Base-by-base conservation (phyloP, 495 filamentous ascomycete species). In the Annulohypoxylon bovei region DNA sequence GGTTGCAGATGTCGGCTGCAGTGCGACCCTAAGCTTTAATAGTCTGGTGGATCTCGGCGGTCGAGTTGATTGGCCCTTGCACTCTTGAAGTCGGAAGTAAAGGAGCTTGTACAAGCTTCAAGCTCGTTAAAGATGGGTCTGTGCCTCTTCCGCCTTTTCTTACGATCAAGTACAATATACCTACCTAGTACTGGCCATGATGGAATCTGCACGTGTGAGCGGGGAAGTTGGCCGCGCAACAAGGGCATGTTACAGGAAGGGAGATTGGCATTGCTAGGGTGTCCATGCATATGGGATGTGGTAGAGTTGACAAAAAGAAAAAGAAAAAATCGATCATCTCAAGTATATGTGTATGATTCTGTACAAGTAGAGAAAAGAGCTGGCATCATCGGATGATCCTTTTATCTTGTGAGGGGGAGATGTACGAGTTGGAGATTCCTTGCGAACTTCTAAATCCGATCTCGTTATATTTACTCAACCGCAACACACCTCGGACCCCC, bases 221-320 rank as follows among this genome's bases (percentile, higher is more conserved):
- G 63, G 69, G 70, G 65, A 55, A 68, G 35, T 59, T 62, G 47
- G 42, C 54, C 53, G 32, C 37, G 46, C 23, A 57, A 52, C 70
- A 72, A 68, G 70, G 70, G 59, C 22, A 46, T 54, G 70, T 72
- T 64, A 72, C 70, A 72, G 52, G 47, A 67, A 32, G 46, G 62
- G 67, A 71, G 68, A 71, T 71, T 71, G 53, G 35, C 63, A 49
- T 37, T 72, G 46, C 69, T 18, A 46, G 69, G 68, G 59, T 64
- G 23, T 44, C 69, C 64, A 72, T 72, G 69, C 59, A 64, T 35
- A 44, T 58, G 58, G 40, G 62, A 40, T n/a, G 5, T 20, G 39
- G 20, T 7, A 62, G 52, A 50, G 56, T 27, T 30, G 27, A 46
- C 27, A 47, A 54, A 11, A 44, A 57, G n/a, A 40, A 35, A 30